A percentile compares a stretch with the other conserved stretches of the same genome.
These are phyloP conservation scores for Sarocladium oryzae DNA, from an alignment of 2,329 filamentous ascomycete species.

Conservation along the genomic window DNA sequence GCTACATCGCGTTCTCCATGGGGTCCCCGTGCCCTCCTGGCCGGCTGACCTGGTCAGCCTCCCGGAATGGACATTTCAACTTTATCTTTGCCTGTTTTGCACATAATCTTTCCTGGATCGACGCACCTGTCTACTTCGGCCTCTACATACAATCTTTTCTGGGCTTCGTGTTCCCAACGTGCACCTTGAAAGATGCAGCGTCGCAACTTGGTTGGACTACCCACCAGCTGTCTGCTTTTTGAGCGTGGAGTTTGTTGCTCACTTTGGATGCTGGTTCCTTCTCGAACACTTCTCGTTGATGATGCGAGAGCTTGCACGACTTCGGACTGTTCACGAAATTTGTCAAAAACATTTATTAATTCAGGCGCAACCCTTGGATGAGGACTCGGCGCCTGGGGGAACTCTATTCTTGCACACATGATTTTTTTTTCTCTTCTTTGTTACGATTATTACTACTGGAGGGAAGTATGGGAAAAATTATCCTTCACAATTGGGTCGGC, in stretches of 20 bases:
- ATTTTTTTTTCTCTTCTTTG: neutral
- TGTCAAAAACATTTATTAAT: slow-evolving; percentile 6
- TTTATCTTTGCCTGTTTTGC: neutral
- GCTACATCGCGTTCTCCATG: no score
- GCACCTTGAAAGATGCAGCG: no score
- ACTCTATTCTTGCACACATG: neutral
- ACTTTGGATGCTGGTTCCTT: neutral
- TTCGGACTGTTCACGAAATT: neutral
- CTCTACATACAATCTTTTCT: no score
- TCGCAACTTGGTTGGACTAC: neutral
- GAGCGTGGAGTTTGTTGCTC: neutral
- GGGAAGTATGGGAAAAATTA: neutral
- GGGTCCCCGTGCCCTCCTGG: no score
- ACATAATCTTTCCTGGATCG: neutral
- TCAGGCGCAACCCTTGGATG: neutral
- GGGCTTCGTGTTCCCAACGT: no score
- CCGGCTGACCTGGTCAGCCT: no score
- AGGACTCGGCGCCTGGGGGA: neutral
- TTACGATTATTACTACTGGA: slow-evolving; percentile 3
- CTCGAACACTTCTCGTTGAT: no score
- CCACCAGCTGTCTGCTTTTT: neutral
- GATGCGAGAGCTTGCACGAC: no score
- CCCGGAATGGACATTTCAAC: no score
- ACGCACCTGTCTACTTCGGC: no score
- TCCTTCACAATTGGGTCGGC: neutral